Evolutionary conservation across 192 early-diverging fungal species (phyloP), one percentile per base, ranked within the genome.

Genomic region (Coemansia sp.): DNA sequence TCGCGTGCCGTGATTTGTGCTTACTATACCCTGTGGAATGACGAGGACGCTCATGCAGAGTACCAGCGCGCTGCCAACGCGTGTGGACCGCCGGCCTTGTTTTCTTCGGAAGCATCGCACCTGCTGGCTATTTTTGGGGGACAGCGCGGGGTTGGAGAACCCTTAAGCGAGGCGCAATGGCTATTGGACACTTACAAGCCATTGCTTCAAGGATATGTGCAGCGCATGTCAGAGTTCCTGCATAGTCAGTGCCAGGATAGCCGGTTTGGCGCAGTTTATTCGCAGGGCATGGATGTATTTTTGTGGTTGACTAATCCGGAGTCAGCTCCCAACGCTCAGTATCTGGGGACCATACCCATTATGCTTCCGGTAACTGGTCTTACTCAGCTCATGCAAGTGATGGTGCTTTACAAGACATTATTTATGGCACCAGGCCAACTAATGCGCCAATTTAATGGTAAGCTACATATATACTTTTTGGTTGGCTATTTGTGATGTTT

Each of bases 81-180:
- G 5, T 34, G 32, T 34, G 0, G 32, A 5, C 1, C 2, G 6
- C 44, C 68, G 4, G 61, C 53, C 0, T 49, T 76, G 8, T 43
- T 84, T 32, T 47, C 63, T 3, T 52, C 81, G 10, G 78, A 76
- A 6, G 67, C 72, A 18, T 80, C 84, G 15, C 65, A 71, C 23
- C 57, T 86, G 14, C 82, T 92, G 60, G 91, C 92, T 28, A 78
- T 96, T 50, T 97, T 97, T 82, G 95, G 95, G 47, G 95, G 95
- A 44, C 93, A 97, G 65, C 92, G 89, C 37, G 93, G 88, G 51
- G 82, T 86, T 16, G 83, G 86, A 41, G 87, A 87, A 31, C 90
- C 88, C 69, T 82, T 97, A 71, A 81, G 87, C 51, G 93, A 97
- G 73, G 69, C 92, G 6, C 80, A 80, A 12, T 80, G 80, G 55